Evolutionary conservation across 768 basidiomycete genomes (phyloP), one percentile per base, ranked within the genome.

Genomic region (Sporobolomyces roseus): DNA sequence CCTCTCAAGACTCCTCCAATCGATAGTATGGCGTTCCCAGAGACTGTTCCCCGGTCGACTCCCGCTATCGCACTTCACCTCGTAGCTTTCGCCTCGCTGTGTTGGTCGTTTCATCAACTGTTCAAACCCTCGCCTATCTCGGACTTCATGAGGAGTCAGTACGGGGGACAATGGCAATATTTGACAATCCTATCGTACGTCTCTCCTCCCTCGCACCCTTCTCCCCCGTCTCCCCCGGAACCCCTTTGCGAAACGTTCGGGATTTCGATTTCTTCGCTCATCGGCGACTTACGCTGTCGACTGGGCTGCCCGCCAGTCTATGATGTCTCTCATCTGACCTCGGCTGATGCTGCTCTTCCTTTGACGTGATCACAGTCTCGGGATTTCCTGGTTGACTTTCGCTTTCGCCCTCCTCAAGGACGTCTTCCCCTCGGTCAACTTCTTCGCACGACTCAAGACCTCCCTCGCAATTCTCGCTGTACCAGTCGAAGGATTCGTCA

Each of bases 401-500:
- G 33, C 36, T 7, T 56, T 68, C n/a, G 58, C 74, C 27, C 65
- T 73, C 46, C 35, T 68, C 1, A 68, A 74, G 52, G 74, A 75
- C 58, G 43, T 59, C 25, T 60, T 65, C 60, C 72, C 74, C 0
- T 60, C 61, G 2, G 16, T 66, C 43, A 27, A 41, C 17, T 35
- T 61, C 30, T 56, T 75, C 27, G 68, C 64, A 29, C 36, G 55
- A 27, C 19, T 59, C 49, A 75, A 75, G 53, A 68, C 63, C 4
- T 30, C 49, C 4, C n/a, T 71, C 30, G 45, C 50, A 3, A 45
- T 74, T 38, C 46, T 74, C 56, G 54, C 54, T n/a, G 63, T 65
- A 8, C 75, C 75, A 5, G 36, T 67, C 38, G 75, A 74, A 33
- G 67, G 67, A 8, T 63, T 73, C 49, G 68, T 71, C 60, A 69